Evolutionary conservation across 768 basidiomycete genomes (phyloP).

Genomic region (Pholiota molesta): DNA sequence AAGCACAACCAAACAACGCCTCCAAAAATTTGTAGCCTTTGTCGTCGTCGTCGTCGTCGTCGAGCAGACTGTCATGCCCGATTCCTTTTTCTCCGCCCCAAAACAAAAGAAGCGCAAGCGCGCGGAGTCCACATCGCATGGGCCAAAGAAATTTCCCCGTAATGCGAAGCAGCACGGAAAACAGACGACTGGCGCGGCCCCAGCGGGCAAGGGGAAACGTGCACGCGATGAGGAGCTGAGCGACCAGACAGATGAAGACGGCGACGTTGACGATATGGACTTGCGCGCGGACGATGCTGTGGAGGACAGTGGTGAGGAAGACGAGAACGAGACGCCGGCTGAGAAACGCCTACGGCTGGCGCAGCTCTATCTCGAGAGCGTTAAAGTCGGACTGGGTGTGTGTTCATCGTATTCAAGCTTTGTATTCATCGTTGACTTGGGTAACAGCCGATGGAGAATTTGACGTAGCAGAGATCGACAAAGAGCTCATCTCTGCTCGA

Average conservation of each 20-base stretch:
- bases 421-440: not conserved
- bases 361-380: conserved; percentile 84
- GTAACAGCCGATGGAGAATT: conserved; percentile 81
- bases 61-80: conserved; percentile 56
- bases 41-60: not conserved
- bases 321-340: conserved; percentile 88
- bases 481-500: conserved; percentile 86
- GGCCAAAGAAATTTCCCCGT: conserved; percentile 29
- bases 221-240: conserved; percentile 67
- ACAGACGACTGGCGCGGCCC: conserved; percentile 5
- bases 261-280: conserved; percentile 75
- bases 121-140: conserved; percentile 30
- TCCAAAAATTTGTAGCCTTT: conserved; percentile 13
- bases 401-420: conserved; percentile 13
- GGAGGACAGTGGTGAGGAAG: conserved; percentile 77
- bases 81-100: conserved; percentile 74
- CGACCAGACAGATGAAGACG: conserved; percentile 59
- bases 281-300: conserved; percentile 52
- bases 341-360: conserved; percentile 92
- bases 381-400: conserved; percentile 76
- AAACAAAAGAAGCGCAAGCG: conserved; percentile 70
- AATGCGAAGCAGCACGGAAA: conserved; percentile 28
- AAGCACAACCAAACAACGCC: conserved; percentile 3
- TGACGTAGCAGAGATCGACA: conserved; percentile 95
- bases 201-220: conserved; percentile 19